A percentile compares a stretch with the other conserved stretches of the same genome.
Conservation (phyloP, 2,329 filamentous ascomycete species). For the Lasiodiplodia gonubiensis region DNA sequence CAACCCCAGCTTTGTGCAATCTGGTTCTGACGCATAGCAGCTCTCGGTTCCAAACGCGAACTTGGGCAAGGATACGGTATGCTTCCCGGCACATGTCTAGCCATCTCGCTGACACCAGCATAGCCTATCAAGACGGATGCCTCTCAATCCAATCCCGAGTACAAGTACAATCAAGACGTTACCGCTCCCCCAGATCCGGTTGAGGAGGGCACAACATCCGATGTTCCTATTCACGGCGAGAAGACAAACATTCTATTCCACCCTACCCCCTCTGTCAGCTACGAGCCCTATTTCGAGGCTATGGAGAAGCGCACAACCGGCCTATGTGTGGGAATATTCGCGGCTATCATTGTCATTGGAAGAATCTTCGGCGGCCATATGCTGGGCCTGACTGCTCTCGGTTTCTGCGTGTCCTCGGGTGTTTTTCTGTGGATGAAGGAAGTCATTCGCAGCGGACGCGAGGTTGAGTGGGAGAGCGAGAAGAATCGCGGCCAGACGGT, state of each 20-base stretch:
- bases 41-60: constrained; percentile 90
- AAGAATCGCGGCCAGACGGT: constrained; percentile 80
- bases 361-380: constrained; percentile 79
- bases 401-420: constrained; percentile 72
- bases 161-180: constrained; percentile 83
- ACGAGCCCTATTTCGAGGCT: constrained; percentile 81
- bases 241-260: constrained; percentile 97
- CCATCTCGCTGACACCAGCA: background rate
- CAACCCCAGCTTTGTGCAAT: constrained; percentile 5
- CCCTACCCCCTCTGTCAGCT: constrained; percentile 87
- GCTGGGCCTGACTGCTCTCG: constrained; percentile 76
- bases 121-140: constrained; percentile 72
- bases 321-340: constrained; percentile 72
- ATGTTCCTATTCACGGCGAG: constrained; percentile 94
- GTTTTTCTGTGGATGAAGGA: constrained; percentile 92
- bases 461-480: constrained; percentile 87
- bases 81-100: constrained; percentile 32
- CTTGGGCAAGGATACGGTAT: constrained; percentile 71
- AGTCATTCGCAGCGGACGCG: constrained; percentile 78
- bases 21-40: constrained; percentile 48
- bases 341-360: constrained; percentile 77
- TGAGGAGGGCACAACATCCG: constrained; percentile 79
- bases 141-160: constrained; percentile 76
- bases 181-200: constrained; percentile 90
- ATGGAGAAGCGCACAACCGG: constrained; percentile 77